Percentiles rank a stretch among this genome's conserved stretches.
These are phyloP conservation scores for Termitomyces sp. DNA, from an alignment of 768 basidiomycete genomes.

Conservation along the genomic window DNA sequence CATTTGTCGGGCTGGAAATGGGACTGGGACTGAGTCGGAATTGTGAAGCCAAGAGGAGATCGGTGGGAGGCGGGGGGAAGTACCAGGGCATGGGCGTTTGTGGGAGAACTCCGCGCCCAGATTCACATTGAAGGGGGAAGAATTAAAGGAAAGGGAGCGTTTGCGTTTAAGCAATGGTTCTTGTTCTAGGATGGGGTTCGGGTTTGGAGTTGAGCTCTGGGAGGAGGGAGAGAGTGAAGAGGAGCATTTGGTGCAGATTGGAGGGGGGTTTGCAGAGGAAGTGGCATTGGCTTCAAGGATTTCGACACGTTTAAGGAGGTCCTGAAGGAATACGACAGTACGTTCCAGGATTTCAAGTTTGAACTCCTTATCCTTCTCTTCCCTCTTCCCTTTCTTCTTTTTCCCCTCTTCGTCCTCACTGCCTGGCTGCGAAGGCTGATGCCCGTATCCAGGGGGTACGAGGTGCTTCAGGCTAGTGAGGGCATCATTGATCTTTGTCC, in stretches of 20 bases:
- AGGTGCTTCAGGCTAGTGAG: conserved; percentile 71
- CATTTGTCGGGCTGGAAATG: neutral
- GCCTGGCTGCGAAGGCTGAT: conserved; percentile 9
- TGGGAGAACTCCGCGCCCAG: conserved; percentile 2
- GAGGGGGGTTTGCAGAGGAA: neutral
- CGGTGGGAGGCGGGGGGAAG: conserved; percentile 46
- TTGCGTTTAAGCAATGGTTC: conserved; percentile 1
- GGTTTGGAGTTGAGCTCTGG: neutral
- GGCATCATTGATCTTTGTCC: conserved; percentile 96
- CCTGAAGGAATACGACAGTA: conserved; percentile 75
- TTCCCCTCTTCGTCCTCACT: conserved; percentile 30
- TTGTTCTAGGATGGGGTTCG: neutral
- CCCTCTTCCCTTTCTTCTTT: conserved; percentile 25
- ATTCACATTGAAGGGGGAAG: neutral
- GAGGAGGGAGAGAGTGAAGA: neutral
- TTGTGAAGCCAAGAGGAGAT: conserved; percentile 61
- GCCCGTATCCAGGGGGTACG: conserved; percentile 58
- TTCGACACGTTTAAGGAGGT: conserved; percentile 53
- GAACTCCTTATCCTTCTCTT: conserved; percentile 78
- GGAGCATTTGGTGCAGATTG: conserved; percentile 21
- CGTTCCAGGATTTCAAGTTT: conserved; percentile 87
- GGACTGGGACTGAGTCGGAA: conserved; percentile 10
- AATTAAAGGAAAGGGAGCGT: neutral
- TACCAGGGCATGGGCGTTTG: conserved; percentile 1
- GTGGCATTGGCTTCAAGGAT: conserved; percentile 25